A percentile compares a stretch with the other conserved stretches of the same genome.
Evolutionary conservation across 306 rosid species (phyloP).

Genomic region (Prunus mume): DNA sequence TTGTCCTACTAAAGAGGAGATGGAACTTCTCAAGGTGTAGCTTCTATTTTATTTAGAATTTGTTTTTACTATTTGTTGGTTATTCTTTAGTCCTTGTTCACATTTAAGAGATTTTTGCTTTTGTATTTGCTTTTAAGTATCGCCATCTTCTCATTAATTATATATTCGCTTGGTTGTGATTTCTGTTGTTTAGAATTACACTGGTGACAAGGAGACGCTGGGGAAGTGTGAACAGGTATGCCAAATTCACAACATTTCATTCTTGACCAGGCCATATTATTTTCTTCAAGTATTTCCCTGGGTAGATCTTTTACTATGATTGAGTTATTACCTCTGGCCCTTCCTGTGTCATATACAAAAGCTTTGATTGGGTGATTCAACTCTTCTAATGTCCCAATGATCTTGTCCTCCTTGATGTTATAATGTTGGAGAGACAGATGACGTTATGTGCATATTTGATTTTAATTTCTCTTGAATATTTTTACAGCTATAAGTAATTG

Average conservation of each 20-base stretch:
- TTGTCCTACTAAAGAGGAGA: constrained; percentile 98
- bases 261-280: constrained; percentile 16
- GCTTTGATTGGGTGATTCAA: background rate
- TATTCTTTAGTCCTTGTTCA: constrained; percentile 16
- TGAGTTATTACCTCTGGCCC: background rate
- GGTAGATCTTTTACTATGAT: background rate
- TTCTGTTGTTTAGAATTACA: constrained; percentile 57
- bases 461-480: background rate
- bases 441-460: background rate
- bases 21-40: constrained; percentile 92
- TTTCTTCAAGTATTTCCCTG: background rate
- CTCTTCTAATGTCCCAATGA: background rate
- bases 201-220: constrained; percentile 76
- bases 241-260: constrained; percentile 27
- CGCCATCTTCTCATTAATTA: background rate
- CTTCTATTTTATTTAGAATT: constrained; percentile 17
- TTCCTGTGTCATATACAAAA: background rate
- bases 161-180: constrained; percentile 29
- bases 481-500: background rate
- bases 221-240: constrained; percentile 98
- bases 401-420: background rate
- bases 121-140: constrained; percentile 21
- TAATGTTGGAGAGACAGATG: background rate
- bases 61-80: constrained; percentile 14
- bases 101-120: constrained; percentile 6